A percentile compares a stretch with the other conserved stretches of the same genome.
phyloP scores from a whole-genome alignment of 805 yeast species.

The Monosporozyma unispora region DNA sequence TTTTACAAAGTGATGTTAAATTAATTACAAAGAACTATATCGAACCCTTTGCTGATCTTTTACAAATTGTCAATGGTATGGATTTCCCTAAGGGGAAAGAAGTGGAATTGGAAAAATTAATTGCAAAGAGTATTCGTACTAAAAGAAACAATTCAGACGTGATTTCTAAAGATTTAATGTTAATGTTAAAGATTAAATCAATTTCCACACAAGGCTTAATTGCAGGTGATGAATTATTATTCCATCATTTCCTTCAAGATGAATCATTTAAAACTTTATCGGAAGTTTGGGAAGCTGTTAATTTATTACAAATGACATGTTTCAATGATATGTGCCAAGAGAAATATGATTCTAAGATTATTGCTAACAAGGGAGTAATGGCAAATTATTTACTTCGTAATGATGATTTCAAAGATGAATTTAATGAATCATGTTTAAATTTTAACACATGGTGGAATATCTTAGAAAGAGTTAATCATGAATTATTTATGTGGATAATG shows the following conservation, averaged over 20 bases:
- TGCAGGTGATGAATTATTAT: conserved; percentile 30
- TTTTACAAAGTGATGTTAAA: conserved; percentile 19
- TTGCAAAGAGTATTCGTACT: conserved; percentile 13
- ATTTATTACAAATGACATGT: conserved; percentile 27
- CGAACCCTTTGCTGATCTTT: conserved; percentile 34
- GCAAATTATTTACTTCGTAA: conserved; percentile 25
- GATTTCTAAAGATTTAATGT: conserved; percentile 18
- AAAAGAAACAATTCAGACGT: conserved; percentile 11
- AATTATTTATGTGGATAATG: conserved; percentile 28
- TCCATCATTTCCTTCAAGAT: conserved; percentile 25
- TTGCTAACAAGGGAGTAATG: conserved; percentile 28
- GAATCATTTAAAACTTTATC: conserved; percentile 13
- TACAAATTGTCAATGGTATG: conserved; percentile 24
- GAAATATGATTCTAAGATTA: conserved; percentile 24
- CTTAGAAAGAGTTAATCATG: conserved; percentile 26
- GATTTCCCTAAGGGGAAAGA: conserved; percentile 27
- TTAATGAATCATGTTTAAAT: conserved; percentile 23
- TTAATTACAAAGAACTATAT: conserved; percentile 22
- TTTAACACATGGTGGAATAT: conserved; percentile 28
- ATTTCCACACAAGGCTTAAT: conserved; percentile 31
- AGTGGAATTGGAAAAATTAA: conserved; percentile 21
- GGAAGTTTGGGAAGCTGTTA: conserved; percentile 28
- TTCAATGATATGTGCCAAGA: conserved; percentile 23
- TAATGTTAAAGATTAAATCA: conserved; percentile 29
- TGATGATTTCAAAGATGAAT: conserved; percentile 28